phyloP scores from a whole-genome alignment of 345 rosid genomes.

The Psidium guajava region DNA sequence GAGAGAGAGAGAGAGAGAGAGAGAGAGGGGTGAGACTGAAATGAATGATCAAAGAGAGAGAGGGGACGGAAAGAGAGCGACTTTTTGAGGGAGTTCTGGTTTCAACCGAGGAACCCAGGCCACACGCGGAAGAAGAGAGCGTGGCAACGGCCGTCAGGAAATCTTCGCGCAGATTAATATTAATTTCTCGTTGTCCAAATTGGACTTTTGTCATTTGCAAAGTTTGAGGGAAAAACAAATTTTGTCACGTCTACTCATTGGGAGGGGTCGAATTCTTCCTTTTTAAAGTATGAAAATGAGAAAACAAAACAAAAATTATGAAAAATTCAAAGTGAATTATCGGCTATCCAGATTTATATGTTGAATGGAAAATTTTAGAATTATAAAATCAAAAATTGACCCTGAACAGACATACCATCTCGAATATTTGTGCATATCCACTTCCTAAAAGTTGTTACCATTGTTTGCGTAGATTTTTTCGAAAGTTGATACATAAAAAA shows the following conservation, averaged over 20 bases:
- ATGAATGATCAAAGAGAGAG: background rate
- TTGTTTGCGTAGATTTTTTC: rapidly evolving
- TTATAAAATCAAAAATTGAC: background rate
- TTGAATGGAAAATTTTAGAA: background rate
- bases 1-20: background rate
- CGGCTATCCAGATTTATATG: background rate
- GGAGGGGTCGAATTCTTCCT: background rate
- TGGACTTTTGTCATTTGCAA: background rate
- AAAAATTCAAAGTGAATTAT: background rate
- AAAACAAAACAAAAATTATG: background rate
- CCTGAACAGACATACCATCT: too few relatives aligned
- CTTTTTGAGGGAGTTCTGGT: background rate
- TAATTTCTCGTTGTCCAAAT: background rate
- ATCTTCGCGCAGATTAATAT: background rate
- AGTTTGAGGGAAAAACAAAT: background rate
- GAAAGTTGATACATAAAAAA: background rate
- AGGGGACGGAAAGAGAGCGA: background rate
- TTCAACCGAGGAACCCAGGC: background rate
- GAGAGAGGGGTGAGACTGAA: background rate
- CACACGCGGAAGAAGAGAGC: background rate
- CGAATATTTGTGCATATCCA: background rate
- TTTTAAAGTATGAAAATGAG: background rate
- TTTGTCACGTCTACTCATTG: background rate
- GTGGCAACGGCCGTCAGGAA: background rate
- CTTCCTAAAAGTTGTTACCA: background rate